Evolutionary conservation across 306 rosid genomes (phyloP), one percentile per base, ranked within the genome.

Genomic region (Trichosanthes cucumerina): DNA sequence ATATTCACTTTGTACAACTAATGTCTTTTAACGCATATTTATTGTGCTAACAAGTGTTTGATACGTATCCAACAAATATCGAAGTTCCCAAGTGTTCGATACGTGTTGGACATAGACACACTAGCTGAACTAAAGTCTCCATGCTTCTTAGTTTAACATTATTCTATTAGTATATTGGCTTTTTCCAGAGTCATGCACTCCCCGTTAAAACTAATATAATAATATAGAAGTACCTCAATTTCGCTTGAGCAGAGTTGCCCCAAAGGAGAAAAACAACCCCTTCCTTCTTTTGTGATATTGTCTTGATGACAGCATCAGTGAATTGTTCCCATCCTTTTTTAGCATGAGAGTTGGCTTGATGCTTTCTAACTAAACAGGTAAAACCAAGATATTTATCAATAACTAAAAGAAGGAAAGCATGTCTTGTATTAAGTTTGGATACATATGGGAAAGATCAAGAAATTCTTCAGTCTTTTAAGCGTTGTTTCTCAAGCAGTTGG

Each of bases 241-340:
- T 94, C 83, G 81, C 92, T 86, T 88, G 92, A 79, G 98, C 97
- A 74, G 93, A 95, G 81, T 88, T 94, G 69, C 98, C 98, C 98
- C 98, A 95, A 68, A 95, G 80, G 46, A 94, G 85, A 87, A 94
- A 94, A 56, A 94, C 87, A 64, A 94, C 95, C 24, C 97, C 96
- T 85, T 90, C 86, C 85, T 84, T 92, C 89, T 88, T 90, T 75
- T 83, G 89, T 53, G 98, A 94, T 84, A 94, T 84, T 62, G 91
- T 76, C 82, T 83, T 81, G 83, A 94, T 94, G 79, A 94, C 93
- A 81, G 96, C 90, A 85, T 94, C 96, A 5, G 98, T 94, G 78
- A 92, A 91, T 64, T 92, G 93, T 76, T 94, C 98, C 98, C 98
- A 92, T 71, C 98, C 98, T 79, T 90, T 94, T 82, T 92, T 92